Base-by-base conservation (phyloP, 2,329 filamentous ascomycete species). In the Exophiala phaeomuriformis region DNA sequence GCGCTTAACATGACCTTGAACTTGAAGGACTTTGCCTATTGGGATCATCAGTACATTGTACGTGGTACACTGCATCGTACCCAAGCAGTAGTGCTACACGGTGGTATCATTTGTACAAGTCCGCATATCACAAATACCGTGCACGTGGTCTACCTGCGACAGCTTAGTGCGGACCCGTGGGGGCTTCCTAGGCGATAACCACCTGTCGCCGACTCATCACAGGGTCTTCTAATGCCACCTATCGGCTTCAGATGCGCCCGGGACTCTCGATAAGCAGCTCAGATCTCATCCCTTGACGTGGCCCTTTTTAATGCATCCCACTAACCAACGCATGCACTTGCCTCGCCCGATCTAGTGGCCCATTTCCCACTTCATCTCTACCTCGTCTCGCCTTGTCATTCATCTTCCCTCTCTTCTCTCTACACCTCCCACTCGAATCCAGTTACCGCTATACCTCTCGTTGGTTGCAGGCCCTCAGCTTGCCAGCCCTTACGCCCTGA, bases 261-360 rank as follows among this genome's bases (percentile, higher is more conserved):
- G 36, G 37, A 32, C 29, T 37, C 39, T 19, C 39, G 47, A 50
- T 50, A 50, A 50, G 47, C 47, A 42, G 28, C 19, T 19, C 19
- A 19, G 19, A 19, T 19, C 19, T 19, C 19, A 19, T 19, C 19
- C 19, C 19, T 19, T 19, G 19, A 19, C 19, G 19, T 19, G 29
- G 28, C 4, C 5, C n/a, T 43, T 7, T 2, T 39, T 39, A 5
- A 8, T 9, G 10, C 36, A 12, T 12, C 36, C 39, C 19, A 27
- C 36, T 8, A 2, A 28, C 12, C 19, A 41, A 37, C 53, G 53
- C 39, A 12, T 56, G 36, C 30, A 48, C 27, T 44, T 56, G 47
- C 54, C 54, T 51, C 39, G 28, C 46, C 36, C 40, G 47, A 40
- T 27, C 42, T 51, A 55, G 47, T 49, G 32, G 40, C 33, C 12